A percentile compares a stretch with the other conserved stretches of the same genome.
These are phyloP conservation scores for Fusarium sacchari DNA, from an alignment of 2,329 filamentous ascomycete species.

Conservation along the genomic window DNA sequence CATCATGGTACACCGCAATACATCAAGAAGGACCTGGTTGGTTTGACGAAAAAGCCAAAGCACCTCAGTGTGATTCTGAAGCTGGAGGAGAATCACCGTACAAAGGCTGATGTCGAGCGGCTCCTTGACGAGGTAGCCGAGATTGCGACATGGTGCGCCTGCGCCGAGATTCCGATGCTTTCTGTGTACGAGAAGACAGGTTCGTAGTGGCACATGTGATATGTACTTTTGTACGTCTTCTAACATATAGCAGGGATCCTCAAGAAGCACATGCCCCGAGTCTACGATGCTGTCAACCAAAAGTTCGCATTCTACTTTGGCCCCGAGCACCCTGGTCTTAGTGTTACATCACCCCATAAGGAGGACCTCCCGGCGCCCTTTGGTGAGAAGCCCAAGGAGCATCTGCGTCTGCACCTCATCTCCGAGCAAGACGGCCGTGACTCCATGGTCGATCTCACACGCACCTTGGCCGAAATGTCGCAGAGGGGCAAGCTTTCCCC, in stretches of 20 bases:
- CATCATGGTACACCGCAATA: constrained; percentile 95
- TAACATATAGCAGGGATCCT: constrained; percentile 71
- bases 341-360: constrained; percentile 59
- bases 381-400: constrained; percentile 49
- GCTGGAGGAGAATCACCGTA: constrained; percentile 73
- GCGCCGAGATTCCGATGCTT: constrained; percentile 85
- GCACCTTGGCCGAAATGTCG: constrained; percentile 94
- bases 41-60: constrained; percentile 77
- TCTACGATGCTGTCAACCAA: constrained; percentile 80
- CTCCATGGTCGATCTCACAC: constrained; percentile 93
- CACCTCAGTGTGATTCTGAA: constrained; percentile 90
- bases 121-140: constrained; percentile 92
- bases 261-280: constrained; percentile 87
- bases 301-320: constrained; percentile 92
- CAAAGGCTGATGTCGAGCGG: constrained; percentile 80
- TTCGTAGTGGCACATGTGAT: constrained; percentile 50
- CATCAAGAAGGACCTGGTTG: constrained; percentile 86
- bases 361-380: constrained; percentile 48
- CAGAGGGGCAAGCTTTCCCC: constrained; percentile 85
- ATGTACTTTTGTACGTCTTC: neutral
- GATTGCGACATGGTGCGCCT: constrained; percentile 91
- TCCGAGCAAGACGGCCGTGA: constrained; percentile 90
- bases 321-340: constrained; percentile 75
- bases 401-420: constrained; percentile 76
- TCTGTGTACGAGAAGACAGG: constrained; percentile 94